These are phyloP conservation scores for Penicillium malachiteum DNA, from an alignment of 495 filamentous ascomycete species.

Conservation along the genomic window DNA sequence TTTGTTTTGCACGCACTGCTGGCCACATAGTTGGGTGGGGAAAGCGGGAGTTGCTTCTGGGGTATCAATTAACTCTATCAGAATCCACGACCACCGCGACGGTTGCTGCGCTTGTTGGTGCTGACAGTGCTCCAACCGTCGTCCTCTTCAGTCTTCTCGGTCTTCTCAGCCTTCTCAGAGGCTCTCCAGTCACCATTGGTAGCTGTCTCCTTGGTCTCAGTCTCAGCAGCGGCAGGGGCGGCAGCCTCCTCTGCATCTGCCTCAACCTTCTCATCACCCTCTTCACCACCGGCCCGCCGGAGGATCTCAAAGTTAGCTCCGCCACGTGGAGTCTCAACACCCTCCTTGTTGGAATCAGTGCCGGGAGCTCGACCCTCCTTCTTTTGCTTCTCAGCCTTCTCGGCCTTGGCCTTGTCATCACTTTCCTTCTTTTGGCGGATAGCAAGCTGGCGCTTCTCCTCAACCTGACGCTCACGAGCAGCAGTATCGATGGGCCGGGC, in stretches of 20 bases:
- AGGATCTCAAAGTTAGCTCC: constrained; percentile 55
- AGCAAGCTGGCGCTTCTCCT: constrained; percentile 75
- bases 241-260: constrained; percentile 30
- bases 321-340: constrained; percentile 39
- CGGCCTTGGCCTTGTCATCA: constrained; percentile 59
- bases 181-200: constrained; percentile 44
- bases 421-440: constrained; percentile 80
- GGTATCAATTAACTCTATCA: constrained; percentile 50
- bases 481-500: constrained; percentile 88
- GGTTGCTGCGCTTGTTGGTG: constrained; percentile 52
- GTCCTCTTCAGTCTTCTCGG: constrained; percentile 54
- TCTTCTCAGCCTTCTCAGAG: constrained; percentile 37
- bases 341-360: constrained; percentile 48
- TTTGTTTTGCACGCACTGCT: not conserved
- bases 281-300: constrained; percentile 50
- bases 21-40: constrained; percentile 13
- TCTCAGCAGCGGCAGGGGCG: constrained; percentile 33
- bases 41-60: constrained; percentile 28
- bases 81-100: constrained; percentile 51
- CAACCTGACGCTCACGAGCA: constrained; percentile 80
- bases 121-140: constrained; percentile 79
- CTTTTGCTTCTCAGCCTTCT: constrained; percentile 30
- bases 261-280: constrained; percentile 38
- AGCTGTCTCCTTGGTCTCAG: constrained; percentile 40
- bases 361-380: constrained; percentile 44